Conservation (phyloP, 805 yeast species). For the Candida koratica region DNA sequence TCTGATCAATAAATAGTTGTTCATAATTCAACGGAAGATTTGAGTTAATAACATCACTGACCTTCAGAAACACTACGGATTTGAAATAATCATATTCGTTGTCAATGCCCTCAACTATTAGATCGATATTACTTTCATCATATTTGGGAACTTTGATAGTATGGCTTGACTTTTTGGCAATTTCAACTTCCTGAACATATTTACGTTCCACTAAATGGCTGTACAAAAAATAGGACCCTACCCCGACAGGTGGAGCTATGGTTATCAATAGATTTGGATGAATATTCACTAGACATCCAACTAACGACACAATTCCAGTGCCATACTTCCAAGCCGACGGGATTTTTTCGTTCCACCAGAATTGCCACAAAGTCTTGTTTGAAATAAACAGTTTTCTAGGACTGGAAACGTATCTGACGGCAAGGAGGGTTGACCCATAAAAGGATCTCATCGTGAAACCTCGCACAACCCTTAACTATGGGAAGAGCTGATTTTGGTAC, state of each 20-base stretch:
- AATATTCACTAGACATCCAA: conserved; percentile 28
- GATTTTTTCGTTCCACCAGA: conserved; percentile 25
- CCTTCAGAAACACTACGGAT: conserved; percentile 23
- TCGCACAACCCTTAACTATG: conserved; percentile 12
- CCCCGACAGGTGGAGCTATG: conserved; percentile 33
- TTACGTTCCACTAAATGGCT: conserved; percentile 9
- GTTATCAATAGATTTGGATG: conserved; percentile 36
- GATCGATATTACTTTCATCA: conserved; percentile 29
- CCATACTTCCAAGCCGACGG: conserved; percentile 28
- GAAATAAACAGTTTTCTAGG: conserved; percentile 32
- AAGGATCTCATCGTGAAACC: not conserved
- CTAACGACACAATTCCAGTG: conserved; percentile 22
- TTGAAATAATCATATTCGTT: conserved; percentile 35
- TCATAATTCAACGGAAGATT: conserved; percentile 14
- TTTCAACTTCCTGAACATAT: conserved; percentile 8
- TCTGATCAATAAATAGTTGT: conserved; percentile 24
- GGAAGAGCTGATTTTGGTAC: conserved; percentile 37
- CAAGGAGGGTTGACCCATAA: not conserved
- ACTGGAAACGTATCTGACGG: conserved; percentile 11
- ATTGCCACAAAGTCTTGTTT: conserved; percentile 20
- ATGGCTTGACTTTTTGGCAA: conserved; percentile 5
- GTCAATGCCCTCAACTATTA: conserved; percentile 34
- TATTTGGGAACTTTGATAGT: conserved; percentile 17
- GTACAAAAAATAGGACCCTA: conserved; percentile 25
- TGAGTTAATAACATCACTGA: conserved; percentile 26